A percentile compares a stretch with the other conserved stretches of the same genome.
phyloP scores from a whole-genome alignment of 257 asterid genomes.

The Ballota nigra region DNA sequence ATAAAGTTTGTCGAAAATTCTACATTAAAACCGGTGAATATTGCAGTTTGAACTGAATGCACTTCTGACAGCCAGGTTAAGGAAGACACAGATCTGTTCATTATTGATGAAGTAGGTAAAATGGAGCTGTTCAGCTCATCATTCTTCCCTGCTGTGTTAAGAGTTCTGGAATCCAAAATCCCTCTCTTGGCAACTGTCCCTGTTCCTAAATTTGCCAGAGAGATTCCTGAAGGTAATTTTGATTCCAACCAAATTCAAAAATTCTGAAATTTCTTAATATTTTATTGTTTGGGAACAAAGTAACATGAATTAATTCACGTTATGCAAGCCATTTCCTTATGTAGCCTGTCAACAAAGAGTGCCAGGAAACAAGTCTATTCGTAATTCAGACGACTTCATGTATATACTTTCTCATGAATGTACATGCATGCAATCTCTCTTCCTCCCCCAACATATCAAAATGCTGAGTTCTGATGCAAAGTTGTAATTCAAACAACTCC shows the following conservation, averaged over 20 bases:
- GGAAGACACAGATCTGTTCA: constrained; percentile 74
- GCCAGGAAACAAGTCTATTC: neutral
- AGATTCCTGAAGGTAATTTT: constrained; percentile 88
- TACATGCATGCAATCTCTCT: too few relatives aligned
- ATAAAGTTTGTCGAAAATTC: constrained; percentile 5
- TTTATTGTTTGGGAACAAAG: neutral
- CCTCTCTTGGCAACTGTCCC: constrained; percentile 89
- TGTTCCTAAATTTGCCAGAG: constrained; percentile 67
- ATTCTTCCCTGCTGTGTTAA: constrained; percentile 82
- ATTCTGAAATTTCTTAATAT: neutral
- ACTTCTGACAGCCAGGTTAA: constrained; percentile 51
- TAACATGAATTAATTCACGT: neutral
- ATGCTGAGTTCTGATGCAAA: constrained; percentile 1
- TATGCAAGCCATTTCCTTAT: neutral
- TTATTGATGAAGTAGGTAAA: constrained; percentile 91
- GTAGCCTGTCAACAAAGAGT: neutral
- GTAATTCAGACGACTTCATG: neutral
- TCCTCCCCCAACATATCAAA: neutral
- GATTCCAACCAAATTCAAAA: constrained; percentile 1
- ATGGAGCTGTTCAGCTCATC: constrained; percentile 87
- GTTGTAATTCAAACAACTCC: neutral
- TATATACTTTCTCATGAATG: too few relatives aligned
- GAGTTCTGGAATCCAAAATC: constrained; percentile 71
- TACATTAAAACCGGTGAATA: neutral
- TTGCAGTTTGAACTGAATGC: constrained; percentile 21